phyloP scores from a whole-genome alignment of 2,329 filamentous ascomycete genomes.

The Amauroascus niger region DNA sequence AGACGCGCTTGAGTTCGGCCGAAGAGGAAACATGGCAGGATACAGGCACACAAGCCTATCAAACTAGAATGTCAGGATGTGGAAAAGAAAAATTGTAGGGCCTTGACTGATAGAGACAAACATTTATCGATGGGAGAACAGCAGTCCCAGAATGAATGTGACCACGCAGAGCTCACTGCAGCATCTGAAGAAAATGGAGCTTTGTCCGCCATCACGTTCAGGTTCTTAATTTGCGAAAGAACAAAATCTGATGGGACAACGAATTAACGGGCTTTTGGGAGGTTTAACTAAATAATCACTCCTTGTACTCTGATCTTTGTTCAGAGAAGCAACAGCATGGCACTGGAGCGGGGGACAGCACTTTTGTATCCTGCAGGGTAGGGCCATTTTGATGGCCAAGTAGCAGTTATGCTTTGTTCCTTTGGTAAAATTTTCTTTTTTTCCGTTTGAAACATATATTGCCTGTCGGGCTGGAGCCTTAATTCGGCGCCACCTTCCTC shows the following conservation, averaged over 20 bases:
- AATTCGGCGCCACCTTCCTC: not conserved
- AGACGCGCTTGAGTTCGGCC: conserved; percentile 27
- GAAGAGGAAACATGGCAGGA: conserved; percentile 24
- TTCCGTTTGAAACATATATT: not conserved
- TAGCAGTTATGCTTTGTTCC: too few relatives aligned
- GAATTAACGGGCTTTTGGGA: too few relatives aligned
- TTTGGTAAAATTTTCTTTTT: too few relatives aligned
- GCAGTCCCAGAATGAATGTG: conserved; percentile 27
- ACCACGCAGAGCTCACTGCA: conserved; percentile 22
- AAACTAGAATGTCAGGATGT: not conserved
- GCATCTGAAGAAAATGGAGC: not conserved
- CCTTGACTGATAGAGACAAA: conserved; percentile 13
- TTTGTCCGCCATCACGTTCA: not conserved
- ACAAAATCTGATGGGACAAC: too few relatives aligned
- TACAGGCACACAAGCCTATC: conserved; percentile 23
- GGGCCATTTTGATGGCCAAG: not conserved
- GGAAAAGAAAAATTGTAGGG: not conserved
- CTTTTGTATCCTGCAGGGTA: not conserved
- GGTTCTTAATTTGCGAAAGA: not conserved
- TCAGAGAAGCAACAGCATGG: too few relatives aligned
- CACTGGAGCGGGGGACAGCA: not conserved
- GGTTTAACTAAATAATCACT: too few relatives aligned
- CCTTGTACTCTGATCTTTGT: too few relatives aligned
- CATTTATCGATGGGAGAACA: conserved; percentile 27
- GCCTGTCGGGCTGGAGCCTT: too few relatives aligned